Evolutionary conservation across 305 asterid species (phyloP), one percentile per base, ranked within the genome.

Genomic region (Ajuga reptans): DNA sequence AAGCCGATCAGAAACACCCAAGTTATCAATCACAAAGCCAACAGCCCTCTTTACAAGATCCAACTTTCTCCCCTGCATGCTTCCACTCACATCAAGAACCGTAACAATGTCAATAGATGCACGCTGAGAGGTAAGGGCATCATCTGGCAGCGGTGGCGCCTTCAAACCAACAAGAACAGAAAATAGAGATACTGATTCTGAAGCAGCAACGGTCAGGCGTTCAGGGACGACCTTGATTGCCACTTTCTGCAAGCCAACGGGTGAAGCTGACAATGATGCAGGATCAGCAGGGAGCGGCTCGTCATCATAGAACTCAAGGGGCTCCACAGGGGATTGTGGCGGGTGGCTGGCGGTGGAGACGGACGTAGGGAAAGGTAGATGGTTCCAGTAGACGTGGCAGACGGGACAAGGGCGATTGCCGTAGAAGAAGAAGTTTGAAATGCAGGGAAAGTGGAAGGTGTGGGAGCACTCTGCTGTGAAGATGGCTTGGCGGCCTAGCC

Each of bases 1-100:
- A 8, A 86, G 80, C 2, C 92, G 81, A 31, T 86, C 89, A 0
- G 72, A 58, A 16, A 75, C 82, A 5, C 87, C 82, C 34, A 86
- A 74, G 59, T 82, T 84, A 39, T 86, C 83, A 1, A 84, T 66
- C 27, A 86, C 83, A 46, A 86, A 86, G 12, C 54, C 53, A 53
- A 79, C 80, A 10, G 87, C 89, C 0, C 76, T 75, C 64, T 84
- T 82, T 4, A 84, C 42, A 4, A 86, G 82, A 1, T 31, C 1
- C 52, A 80, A 8, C 58, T 83, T 83, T 0, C 15, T 4, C 3
- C 83, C 80, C 0, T 0, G 0, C 87, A 83, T 83, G 72, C 85
- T 83, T n/a, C 78, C 72, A 12, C 87, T 83, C 34, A 75, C 81
- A 37, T 83, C 87, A 0, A 83, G 81, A 14, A 83, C 83, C 0